Base-by-base conservation (phyloP, 331 rosid genomes). In the Prunus yedoensis region DNA sequence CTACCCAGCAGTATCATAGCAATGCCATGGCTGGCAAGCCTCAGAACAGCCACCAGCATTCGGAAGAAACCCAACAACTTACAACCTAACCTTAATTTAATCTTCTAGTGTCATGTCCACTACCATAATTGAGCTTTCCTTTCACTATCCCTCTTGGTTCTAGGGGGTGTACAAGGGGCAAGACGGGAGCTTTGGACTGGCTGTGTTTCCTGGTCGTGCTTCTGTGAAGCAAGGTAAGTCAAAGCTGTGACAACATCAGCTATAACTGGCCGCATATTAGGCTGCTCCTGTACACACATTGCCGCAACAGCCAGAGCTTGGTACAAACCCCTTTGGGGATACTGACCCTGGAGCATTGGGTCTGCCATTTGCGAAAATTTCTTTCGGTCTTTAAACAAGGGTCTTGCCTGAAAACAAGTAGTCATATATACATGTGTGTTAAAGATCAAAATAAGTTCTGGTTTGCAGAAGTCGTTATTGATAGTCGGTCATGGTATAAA, bases 291-390 rank as follows among this genome's bases (percentile, higher is more conserved):
- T 41, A 94, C 97, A 80, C 99, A 94, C 99, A 92, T 94, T 32
- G 93, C 99, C 30, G 96, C 97, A 75, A 94, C 89, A 13, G 99
- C 99, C 70, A 94, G 96, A 47, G 97, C 99, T 86, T 94, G 99
- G 81, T 89, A 92, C 74, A 94, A 72, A 12, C 99, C 97, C 82
- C 97, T 89, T 41, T 81, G 15, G 75, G 99, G 99, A 79, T 79
- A 90, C 72, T 92, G 99, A 64, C 97, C 97, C 79, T 87, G 89
- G 23, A 94, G 97, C 89, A 28, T 49, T 18, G 97, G 97, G 86
- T 94, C 97, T 1, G 97, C 99, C 97, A 94, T 90, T 84, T 88
- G 96, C 0, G 92, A 86, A 79, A 94, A 85, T 71, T 87, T 94
- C 77, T 80, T 80, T 61, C 92, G 82, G 67, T 88, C 99, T 62